Evolutionary conservation across 2,329 filamentous ascomycete genomes (phyloP), one percentile per base, ranked within the genome.

Genomic region (Alternaria novae-zelandiae): DNA sequence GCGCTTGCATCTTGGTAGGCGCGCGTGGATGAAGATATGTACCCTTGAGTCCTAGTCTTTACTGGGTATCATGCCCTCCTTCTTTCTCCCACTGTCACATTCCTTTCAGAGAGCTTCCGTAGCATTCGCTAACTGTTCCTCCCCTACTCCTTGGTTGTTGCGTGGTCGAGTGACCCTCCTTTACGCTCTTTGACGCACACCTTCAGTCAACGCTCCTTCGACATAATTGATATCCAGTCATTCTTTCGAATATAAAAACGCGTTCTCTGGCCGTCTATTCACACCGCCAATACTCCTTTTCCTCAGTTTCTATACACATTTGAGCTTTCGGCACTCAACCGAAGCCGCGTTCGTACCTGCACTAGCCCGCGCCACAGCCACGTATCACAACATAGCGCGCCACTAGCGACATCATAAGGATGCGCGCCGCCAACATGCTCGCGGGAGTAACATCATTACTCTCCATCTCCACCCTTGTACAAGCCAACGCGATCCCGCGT

Each of bases 401-500:
- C 54, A 64, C 65, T 61, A 64, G 65, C 59, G 57, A 70, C 66
- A 69, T 67, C 59, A 63, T 64, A 67, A 68, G 54, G 32, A 73
- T 73, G 71, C 63, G 69, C 36, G 50, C 60, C 53, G 32, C 64
- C 64, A 73, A 59, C 49, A 74, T 77, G 63, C 58, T 72, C 25
- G 66, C 67, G 23, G 65, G 65, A 60, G 65, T 70, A 57, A 59
- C 69, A 61, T 61, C 60, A 59, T 59, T 74, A 53, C 62, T 77
- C 53, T 66, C 69, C n/a, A 53, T 74, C 10, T 54, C 64, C 17
- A 47, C 67, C 54, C 23, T 61, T 70, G n/a, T 63, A 55, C 62
- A 65, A 23, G 70, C 74, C 30, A 64, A 65, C 53, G 71, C 69
- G 13, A 64, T 79, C 32, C 74, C 75, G 49, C 69, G 66, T 50